These are phyloP conservation scores for Chrysopogon serrulatus DNA, from an alignment of 176 grass and related monocot species.

Conservation along the genomic window DNA sequence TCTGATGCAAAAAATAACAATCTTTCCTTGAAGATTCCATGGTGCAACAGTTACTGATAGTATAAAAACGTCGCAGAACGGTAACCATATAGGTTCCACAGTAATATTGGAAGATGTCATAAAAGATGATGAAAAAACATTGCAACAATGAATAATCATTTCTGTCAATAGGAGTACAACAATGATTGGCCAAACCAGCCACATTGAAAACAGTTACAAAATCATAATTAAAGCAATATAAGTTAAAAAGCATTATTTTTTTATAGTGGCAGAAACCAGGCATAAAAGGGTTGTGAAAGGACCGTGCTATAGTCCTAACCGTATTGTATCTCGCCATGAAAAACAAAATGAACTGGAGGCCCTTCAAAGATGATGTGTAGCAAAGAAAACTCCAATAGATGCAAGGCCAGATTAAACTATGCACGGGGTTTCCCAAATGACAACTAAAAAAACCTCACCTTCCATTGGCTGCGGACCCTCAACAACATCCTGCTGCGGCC, in stretches of 20 bases:
- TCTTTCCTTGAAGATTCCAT: not conserved
- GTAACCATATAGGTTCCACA: not conserved
- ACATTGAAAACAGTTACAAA: not conserved
- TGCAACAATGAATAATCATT: not conserved
- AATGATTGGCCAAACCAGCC: not conserved
- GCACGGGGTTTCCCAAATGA: not conserved
- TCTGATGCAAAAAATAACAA: not conserved
- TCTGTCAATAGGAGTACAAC: not conserved
- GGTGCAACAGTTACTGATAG: not conserved
- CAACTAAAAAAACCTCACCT: constrained; percentile 41
- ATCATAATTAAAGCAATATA: not conserved
- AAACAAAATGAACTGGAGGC: not conserved
- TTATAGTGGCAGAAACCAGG: not conserved
- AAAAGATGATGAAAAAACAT: not conserved
- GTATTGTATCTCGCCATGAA: not conserved
- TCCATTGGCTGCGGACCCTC: constrained; percentile 63
- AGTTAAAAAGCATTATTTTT: not conserved
- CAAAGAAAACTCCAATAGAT: not conserved
- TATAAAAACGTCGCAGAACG: not conserved
- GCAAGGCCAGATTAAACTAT: not conserved
- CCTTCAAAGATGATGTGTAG: not conserved
- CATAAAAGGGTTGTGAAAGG: not conserved
- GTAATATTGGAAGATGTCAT: not conserved
- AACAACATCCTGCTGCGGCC: constrained; percentile 36
- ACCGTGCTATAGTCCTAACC: not conserved